Evolutionary conservation across 495 filamentous ascomycete species (phyloP).

Genomic region (Daldinia loculata): DNA sequence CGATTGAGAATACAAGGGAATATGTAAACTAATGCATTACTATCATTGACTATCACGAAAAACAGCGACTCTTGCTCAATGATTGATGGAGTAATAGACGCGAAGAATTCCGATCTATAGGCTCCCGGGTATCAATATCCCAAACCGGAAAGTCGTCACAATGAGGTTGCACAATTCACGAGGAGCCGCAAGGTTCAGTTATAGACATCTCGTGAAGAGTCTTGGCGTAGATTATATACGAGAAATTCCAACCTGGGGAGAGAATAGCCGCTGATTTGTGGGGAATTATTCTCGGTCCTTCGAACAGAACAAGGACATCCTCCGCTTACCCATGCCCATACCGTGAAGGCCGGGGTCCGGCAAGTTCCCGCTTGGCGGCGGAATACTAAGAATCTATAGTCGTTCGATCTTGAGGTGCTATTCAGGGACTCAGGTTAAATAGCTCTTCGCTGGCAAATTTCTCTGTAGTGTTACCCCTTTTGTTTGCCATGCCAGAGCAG

Average conservation of each 20-base stretch:
- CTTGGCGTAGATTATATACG: conserved; percentile 2
- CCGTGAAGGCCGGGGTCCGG: background rate
- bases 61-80: background rate
- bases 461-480: too few relatives aligned
- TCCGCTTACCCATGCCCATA: background rate
- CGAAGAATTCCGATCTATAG: background rate
- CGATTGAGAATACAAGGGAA: too few relatives aligned
- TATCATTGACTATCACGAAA: background rate
- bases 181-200: background rate
- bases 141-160: background rate
- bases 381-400: background rate
- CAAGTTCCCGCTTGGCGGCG: background rate
- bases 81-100: background rate
- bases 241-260: conserved; percentile 20
- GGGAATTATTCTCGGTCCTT: conserved; percentile 5
- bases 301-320: conserved; percentile 3
- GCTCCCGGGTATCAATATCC: background rate
- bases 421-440: background rate
- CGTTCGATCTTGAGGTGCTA: background rate
- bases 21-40: background rate
- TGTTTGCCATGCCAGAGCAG: too few relatives aligned
- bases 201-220: background rate
- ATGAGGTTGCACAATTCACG: background rate
- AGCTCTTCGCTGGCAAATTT: background rate
- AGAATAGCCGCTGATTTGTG: conserved; percentile 19